Conservation (phyloP, 768 basidiomycete species). For the Daedaleopsis sinensis region DNA sequence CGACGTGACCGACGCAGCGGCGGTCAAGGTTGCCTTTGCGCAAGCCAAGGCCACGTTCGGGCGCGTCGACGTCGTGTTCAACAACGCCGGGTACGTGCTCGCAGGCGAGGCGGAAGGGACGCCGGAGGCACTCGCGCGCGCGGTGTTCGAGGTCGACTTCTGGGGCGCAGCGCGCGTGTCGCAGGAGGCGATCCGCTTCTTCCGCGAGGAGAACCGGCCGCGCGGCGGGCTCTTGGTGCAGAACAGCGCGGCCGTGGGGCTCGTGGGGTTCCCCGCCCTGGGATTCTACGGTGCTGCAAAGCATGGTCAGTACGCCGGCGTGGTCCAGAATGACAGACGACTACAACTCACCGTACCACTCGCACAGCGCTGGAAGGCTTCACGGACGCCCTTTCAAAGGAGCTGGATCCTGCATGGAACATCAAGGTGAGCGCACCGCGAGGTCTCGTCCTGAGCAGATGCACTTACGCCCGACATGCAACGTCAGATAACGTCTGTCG, state of each 20-base stretch:
- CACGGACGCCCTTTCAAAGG: constrained; percentile 40
- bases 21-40: constrained; percentile 40
- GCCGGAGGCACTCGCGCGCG: constrained; percentile 32
- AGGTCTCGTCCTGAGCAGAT: background rate
- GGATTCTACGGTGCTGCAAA: constrained; percentile 29
- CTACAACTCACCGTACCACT: background rate
- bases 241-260: constrained; percentile 36
- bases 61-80: constrained; percentile 48
- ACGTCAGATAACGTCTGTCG: constrained; percentile 24
- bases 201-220: constrained; percentile 31
- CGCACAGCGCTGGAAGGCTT: constrained; percentile 35
- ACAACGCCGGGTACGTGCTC: constrained; percentile 41
- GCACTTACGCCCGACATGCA: background rate
- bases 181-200: constrained; percentile 31
- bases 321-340: too few relatives aligned
- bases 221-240: constrained; percentile 41
- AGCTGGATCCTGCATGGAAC: constrained; percentile 50
- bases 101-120: constrained; percentile 42
- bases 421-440: constrained; percentile 39
- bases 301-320: constrained; percentile 14
- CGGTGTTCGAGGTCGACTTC: constrained; percentile 41
- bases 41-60: constrained; percentile 40
- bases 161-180: constrained; percentile 25
- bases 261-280: constrained; percentile 20
- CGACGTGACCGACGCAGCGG: constrained; percentile 39